Percentiles rank a stretch among this genome's conserved stretches.
These are phyloP conservation scores for Rhodotorula sp. DNA, from an alignment of 1,284 basidiomycete genomes.

Conservation along the genomic window DNA sequence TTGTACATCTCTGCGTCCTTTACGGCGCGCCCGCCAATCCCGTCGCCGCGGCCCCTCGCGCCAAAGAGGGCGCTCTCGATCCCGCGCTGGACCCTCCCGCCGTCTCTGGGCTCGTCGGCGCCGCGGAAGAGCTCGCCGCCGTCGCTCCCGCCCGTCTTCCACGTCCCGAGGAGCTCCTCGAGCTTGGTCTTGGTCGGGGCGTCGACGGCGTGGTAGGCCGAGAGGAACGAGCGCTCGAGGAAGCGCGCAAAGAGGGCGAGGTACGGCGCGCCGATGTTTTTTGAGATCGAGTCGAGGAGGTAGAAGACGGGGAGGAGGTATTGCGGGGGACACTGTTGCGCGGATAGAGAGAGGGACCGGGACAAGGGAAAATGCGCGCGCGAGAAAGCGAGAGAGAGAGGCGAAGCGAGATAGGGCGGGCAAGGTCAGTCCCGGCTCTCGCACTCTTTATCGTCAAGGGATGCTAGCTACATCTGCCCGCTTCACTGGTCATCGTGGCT, in stretches of 20 bases:
- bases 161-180: constrained; percentile 92
- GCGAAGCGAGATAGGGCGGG: not conserved
- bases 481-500: too few relatives aligned
- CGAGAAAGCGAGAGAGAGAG: not conserved
- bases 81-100: constrained; percentile 37
- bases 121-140: constrained; percentile 78
- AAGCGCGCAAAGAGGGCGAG: constrained; percentile 58
- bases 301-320: constrained; percentile 94
- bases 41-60: constrained; percentile 21
- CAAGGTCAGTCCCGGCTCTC: not conserved
- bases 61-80: constrained; percentile 45
- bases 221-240: constrained; percentile 64
- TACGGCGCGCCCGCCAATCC: constrained; percentile 4
- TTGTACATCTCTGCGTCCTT: constrained; percentile 17
- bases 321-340: constrained; percentile 57
- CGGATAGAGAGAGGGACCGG: too few relatives aligned
- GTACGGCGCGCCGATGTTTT: constrained; percentile 85
- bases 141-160: constrained; percentile 77
- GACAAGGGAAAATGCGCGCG: too few relatives aligned
- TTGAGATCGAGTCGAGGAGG: constrained; percentile 92
- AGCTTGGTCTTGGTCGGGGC: constrained; percentile 79
- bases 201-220: constrained; percentile 63
- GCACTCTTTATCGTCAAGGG: not conserved
- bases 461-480: not conserved
- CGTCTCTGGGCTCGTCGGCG: constrained; percentile 19